Conservation (phyloP, 2,329 filamentous ascomycete species). For the Colletotrichum godetiae region DNA sequence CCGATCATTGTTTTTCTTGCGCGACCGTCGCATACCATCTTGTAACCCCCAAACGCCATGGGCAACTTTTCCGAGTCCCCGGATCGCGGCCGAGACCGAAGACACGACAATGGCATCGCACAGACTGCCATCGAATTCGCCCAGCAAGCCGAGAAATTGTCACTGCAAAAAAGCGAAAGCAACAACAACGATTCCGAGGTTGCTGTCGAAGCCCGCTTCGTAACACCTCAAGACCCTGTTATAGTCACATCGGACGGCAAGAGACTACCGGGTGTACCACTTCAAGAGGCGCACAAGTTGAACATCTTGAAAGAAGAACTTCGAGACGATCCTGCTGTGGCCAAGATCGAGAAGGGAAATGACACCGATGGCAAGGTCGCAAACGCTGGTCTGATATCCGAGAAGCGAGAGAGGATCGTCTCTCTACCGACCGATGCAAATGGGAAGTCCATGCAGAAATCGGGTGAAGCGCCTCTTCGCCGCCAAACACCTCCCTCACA, state of each 20-base stretch:
- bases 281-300: conserved; percentile 77
- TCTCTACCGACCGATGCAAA: conserved; percentile 43
- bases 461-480: conserved; percentile 58
- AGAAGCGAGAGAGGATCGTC: conserved; percentile 42
- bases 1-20: not conserved
- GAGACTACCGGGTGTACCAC: conserved; percentile 74
- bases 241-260: conserved; percentile 75
- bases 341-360: conserved; percentile 37
- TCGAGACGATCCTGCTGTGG: conserved; percentile 42
- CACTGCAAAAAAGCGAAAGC: conserved; percentile 48
- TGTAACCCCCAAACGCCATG: conserved; percentile 5
- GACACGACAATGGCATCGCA: conserved; percentile 41
- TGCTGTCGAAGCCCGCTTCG: conserved; percentile 71
- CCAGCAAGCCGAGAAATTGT: conserved; percentile 70
- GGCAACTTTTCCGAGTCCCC: conserved; percentile 29
- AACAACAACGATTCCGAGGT: conserved; percentile 49
- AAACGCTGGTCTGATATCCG: conserved; percentile 46
- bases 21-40: not conserved
- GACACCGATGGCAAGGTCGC: conserved; percentile 42
- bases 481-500: conserved; percentile 70
- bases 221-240: conserved; percentile 78
- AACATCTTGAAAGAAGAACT: conserved; percentile 70
- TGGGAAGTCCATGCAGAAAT: conserved; percentile 52
- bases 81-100: conserved; percentile 18
- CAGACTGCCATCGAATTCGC: conserved; percentile 66